phyloP scores from a whole-genome alignment of 2,329 filamentous ascomycete genomes.

The Beauveria asiatica region DNA sequence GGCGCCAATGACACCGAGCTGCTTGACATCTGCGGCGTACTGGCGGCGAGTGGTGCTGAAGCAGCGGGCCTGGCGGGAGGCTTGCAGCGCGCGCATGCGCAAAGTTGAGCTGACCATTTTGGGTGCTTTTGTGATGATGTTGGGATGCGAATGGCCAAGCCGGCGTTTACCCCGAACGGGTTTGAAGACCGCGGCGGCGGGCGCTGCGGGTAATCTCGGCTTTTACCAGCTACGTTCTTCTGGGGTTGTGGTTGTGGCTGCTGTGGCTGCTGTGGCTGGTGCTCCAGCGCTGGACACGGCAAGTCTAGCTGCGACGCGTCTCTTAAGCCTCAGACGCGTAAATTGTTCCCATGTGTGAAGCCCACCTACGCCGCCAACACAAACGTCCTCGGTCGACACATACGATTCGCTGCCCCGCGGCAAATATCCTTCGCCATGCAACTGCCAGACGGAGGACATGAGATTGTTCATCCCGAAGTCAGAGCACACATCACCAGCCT shows the following conservation, averaged over 20 bases:
- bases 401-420: background rate
- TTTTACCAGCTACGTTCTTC: constrained; percentile 13
- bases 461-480: constrained; percentile 81
- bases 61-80: constrained; percentile 36
- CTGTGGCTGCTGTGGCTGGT: too few relatives aligned
- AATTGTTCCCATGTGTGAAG: background rate
- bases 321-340: constrained; percentile 14
- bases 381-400: background rate
- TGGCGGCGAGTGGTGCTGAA: constrained; percentile 63
- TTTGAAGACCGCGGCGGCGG: constrained; percentile 12
- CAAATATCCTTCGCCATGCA: constrained; percentile 38
- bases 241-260: background rate
- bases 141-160: constrained; percentile 6
- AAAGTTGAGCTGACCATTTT: constrained; percentile 33
- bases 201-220: constrained; percentile 36
- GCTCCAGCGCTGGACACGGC: too few relatives aligned
- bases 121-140: constrained; percentile 3
- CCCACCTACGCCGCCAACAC: constrained; percentile 4
- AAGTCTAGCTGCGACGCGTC: constrained; percentile 9
- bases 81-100: constrained; percentile 28
- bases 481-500: constrained; percentile 90
- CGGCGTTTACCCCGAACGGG: background rate
- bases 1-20: constrained; percentile 83
- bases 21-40: constrained; percentile 66
- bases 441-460: constrained; percentile 38